Conservation (phyloP, 2,329 filamentous ascomycete genomes). For the Paecilomyces niveus region DNA sequence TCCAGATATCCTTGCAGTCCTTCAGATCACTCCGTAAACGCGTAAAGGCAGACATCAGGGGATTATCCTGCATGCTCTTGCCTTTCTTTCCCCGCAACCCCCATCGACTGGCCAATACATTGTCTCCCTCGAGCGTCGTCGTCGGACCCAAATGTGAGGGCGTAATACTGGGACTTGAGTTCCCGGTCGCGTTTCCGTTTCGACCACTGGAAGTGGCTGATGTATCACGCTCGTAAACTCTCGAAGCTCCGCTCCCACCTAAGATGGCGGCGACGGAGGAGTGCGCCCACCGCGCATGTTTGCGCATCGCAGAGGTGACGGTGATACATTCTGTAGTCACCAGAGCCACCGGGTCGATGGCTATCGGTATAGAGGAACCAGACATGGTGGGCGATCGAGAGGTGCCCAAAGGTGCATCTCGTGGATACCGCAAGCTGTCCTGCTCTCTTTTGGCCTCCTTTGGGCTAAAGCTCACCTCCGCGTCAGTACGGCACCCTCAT, state of each 20-base stretch:
- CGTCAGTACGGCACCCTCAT: not conserved
- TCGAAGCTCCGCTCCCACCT: slow-evolving; percentile 56
- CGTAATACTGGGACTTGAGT: slow-evolving; percentile 10
- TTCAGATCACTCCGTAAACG: slow-evolving; percentile 82
- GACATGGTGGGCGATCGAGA: slow-evolving; percentile 22
- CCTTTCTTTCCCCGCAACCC: slow-evolving; percentile 90
- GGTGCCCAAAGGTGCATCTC: slow-evolving; percentile 14
- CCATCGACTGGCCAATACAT: slow-evolving; percentile 71
- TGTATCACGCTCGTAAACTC: slow-evolving; percentile 37
- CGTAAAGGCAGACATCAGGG: slow-evolving; percentile 89
- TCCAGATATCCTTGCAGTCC: slow-evolving; percentile 78
- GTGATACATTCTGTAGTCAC: slow-evolving; percentile 99
- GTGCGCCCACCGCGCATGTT: slow-evolving; percentile 91
- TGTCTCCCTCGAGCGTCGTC: slow-evolving; percentile 32
- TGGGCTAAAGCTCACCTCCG: not conserved
- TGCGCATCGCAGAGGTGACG: slow-evolving; percentile 96
- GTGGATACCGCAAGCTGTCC: not conserved
- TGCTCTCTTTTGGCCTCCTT: not conserved
- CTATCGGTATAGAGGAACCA: slow-evolving; percentile 56
- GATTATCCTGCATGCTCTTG: slow-evolving; percentile 95
- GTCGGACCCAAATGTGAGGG: slow-evolving; percentile 13
- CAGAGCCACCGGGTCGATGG: slow-evolving; percentile 82
- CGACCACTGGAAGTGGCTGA: slow-evolving; percentile 31
- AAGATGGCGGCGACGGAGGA: slow-evolving; percentile 94
- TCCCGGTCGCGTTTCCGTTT: slow-evolving; percentile 13